Base-by-base conservation (phyloP, 2,329 filamentous ascomycete species). In the Ambrosiella beaveri region DNA sequence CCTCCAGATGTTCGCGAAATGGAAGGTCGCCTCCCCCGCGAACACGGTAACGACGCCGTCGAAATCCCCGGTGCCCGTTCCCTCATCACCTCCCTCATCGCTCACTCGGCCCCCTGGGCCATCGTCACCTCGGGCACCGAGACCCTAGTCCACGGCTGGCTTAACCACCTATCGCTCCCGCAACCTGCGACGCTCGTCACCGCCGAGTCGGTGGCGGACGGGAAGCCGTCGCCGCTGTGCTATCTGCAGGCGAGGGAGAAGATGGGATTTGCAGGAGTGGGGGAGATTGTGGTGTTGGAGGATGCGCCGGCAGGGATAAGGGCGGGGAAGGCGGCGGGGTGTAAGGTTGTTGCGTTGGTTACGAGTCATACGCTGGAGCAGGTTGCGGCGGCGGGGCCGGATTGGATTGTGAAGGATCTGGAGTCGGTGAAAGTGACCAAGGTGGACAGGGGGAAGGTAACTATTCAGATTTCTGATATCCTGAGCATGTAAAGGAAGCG, bases 281-380 rank as follows among this genome's bases (percentile, higher is more conserved):
- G 71, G 36, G 70, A 72, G 38, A 71, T 91, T 49, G 74, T 95
- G 58, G 90, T 96, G 54, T 72, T 95, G 41, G 90, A 96, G 71
- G 90, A 96, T 71, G 87, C 87, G 58, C 89, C 90, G 4, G 87
- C 88, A 7, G 90, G 90, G 4, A 87, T 95, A 66, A 76, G 73
- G 63, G 82, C 89, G 36, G 90, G 89, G 54, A 94, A 90, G 71
- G 86, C 80, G 0, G 90, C 90, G 8, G 89, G 88, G 1, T 95
- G 86, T 73, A 83, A 79, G 66, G 90, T 95, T 11, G 71, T 95
- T 51, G 90, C 83, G n/a, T 72, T 96, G 57, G 80, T 86, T 58
- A 95, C 89, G 57, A 94, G 87, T 66, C 90, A 95, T 71, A 81
- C 78, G 35, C 73, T 84, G 51, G 80, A 82, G 64, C 80, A 90